A percentile compares a stretch with the other conserved stretches of the same genome.
Conservation (phyloP, 768 basidiomycete genomes). For the Lactarius indigo region DNA sequence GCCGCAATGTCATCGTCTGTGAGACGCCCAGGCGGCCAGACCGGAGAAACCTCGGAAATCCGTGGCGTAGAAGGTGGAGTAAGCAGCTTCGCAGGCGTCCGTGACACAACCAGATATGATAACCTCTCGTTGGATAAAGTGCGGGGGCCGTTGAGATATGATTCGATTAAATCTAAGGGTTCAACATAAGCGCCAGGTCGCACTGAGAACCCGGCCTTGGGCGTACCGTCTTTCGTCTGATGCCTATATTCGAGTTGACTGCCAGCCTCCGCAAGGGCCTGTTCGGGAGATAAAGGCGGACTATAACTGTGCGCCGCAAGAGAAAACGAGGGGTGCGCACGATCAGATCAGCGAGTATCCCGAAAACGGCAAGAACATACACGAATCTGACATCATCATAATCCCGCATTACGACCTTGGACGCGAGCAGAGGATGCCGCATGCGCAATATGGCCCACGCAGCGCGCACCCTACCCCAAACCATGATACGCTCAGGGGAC, state of each 20-base stretch:
- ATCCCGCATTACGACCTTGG: constrained; percentile 53
- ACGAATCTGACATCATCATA: constrained; percentile 66
- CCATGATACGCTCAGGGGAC: constrained; percentile 43
- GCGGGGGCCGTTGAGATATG: constrained; percentile 74
- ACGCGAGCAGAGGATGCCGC: constrained; percentile 70
- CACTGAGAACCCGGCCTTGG: constrained; percentile 2
- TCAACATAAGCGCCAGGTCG: neutral
- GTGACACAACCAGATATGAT: constrained; percentile 59
- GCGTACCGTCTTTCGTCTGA: constrained; percentile 53
- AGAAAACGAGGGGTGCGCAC: neutral
- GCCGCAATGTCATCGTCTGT: constrained; percentile 24
- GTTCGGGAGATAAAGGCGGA: constrained; percentile 40
- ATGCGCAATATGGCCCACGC: constrained; percentile 72
- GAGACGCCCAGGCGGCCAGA: constrained; percentile 21
- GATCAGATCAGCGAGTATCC: neutral
- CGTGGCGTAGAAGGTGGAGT: constrained; percentile 36
- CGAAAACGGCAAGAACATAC: constrained; percentile 39
- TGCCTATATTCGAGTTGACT: constrained; percentile 47
- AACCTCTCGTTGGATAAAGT: constrained; percentile 64
- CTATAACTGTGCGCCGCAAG: constrained; percentile 39
- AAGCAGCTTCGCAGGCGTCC: constrained; percentile 29
- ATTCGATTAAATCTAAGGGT: constrained; percentile 53
- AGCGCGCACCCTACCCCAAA: constrained; percentile 45
- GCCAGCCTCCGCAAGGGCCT: constrained; percentile 48
- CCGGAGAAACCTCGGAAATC: constrained; percentile 15